Evolutionary conservation across 1,139 yeast genomes (phyloP).

Genomic region (Entelexis paramagnoliae): DNA sequence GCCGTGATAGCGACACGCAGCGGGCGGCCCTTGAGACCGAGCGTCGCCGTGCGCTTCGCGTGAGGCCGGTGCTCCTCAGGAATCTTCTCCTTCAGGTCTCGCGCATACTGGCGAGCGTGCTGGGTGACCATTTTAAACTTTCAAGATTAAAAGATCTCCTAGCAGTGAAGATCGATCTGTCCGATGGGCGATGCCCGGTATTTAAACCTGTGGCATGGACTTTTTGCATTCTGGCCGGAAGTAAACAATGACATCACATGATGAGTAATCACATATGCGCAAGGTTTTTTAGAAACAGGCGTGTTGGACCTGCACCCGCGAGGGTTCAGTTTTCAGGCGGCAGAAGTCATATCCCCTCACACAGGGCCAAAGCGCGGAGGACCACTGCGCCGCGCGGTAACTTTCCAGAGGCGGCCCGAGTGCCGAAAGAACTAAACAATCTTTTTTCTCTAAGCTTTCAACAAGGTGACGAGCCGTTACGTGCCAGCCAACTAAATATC

Average conservation of each 20-base stretch:
- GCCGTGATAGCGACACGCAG: conserved; percentile 43
- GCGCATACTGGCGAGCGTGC: conserved; percentile 18
- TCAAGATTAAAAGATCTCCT: background rate
- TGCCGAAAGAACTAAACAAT: no score
- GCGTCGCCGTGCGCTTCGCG: conserved; percentile 27
- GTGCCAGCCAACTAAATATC: no score
- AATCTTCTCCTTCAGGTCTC: conserved; percentile 16
- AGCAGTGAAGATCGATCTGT: background rate
- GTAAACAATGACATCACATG: conserved; percentile 16
- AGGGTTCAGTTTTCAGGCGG: background rate
- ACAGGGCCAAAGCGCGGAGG: background rate
- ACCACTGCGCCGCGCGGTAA: no score
- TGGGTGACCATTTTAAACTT: conserved; percentile 18
- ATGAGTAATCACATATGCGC: background rate
- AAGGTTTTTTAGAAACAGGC: background rate
- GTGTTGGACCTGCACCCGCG: background rate
- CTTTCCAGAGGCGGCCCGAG: no score
- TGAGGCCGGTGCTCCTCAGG: conserved; percentile 21
- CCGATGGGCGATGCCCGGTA: conserved; percentile 5
- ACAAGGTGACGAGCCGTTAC: no score
- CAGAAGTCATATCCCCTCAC: background rate
- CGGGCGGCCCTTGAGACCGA: conserved; percentile 36
- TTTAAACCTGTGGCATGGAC: conserved; percentile 7
- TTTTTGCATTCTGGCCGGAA: background rate
- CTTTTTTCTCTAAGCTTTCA: no score